Evolutionary conservation across 495 filamentous ascomycete genomes (phyloP).

Genomic region (Aspergillus coremiiformis): DNA sequence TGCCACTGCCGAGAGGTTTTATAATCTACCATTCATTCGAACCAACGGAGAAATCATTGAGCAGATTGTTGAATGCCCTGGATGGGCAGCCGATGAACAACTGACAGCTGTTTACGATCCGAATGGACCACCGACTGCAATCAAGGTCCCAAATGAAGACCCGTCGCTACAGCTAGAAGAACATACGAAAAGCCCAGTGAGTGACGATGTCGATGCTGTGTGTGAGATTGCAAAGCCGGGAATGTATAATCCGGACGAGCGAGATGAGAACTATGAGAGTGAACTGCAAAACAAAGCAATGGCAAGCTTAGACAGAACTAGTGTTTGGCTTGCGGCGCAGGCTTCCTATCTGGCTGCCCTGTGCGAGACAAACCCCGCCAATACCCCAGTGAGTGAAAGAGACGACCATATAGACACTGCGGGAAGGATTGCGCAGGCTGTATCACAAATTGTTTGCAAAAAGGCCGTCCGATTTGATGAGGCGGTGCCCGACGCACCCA

Average conservation of each 20-base stretch:
- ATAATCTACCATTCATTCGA: slow-evolving; percentile 65
- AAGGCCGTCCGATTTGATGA: slow-evolving; percentile 73
- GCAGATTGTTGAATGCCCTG: slow-evolving; percentile 57
- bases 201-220: slow-evolving; percentile 24
- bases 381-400: slow-evolving; percentile 35
- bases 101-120: slow-evolving; percentile 38
- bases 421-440: slow-evolving; percentile 15
- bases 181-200: slow-evolving; percentile 27
- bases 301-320: slow-evolving; percentile 70
- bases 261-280: slow-evolving; percentile 60
- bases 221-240: slow-evolving; percentile 30
- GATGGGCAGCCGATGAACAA: slow-evolving; percentile 39
- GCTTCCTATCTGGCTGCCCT: slow-evolving; percentile 67
- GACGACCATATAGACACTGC: slow-evolving; percentile 16
- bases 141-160: slow-evolving; percentile 27
- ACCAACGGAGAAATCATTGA: slow-evolving; percentile 51
- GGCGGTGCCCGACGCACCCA: slow-evolving; percentile 36
- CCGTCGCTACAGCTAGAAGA: slow-evolving; percentile 13
- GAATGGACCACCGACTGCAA: slow-evolving; percentile 63
- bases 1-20: slow-evolving; percentile 76
- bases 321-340: slow-evolving; percentile 74
- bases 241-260: slow-evolving; percentile 47
- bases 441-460: slow-evolving; percentile 43
- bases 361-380: slow-evolving; percentile 53
- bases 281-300: slow-evolving; percentile 57